These are phyloP conservation scores for Leptodermis oblonga DNA, from an alignment of 257 asterid species.

Conservation along the genomic window DNA sequence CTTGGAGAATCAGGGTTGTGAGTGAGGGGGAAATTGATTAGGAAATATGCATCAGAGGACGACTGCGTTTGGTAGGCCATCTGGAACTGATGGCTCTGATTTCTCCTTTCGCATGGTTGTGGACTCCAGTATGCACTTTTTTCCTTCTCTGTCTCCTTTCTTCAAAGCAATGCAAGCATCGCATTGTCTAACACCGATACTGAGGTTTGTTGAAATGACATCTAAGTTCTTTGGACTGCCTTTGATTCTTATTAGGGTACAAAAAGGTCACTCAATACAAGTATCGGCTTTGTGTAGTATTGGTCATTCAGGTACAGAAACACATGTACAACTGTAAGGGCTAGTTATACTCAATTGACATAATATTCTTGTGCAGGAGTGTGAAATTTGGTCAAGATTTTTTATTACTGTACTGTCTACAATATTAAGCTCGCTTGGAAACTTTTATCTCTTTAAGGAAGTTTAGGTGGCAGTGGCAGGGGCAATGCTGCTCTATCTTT, in stretches of 20 bases:
- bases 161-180: neutral
- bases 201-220: neutral
- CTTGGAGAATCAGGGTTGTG: neutral
- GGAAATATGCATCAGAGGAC: conserved; percentile 47
- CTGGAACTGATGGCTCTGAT: conserved; percentile 95
- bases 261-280: conserved; percentile 66
- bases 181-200: neutral
- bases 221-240: neutral
- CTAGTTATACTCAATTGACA: neutral
- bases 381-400: neutral
- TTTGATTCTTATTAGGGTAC: conserved; percentile 49
- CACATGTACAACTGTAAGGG: neutral
- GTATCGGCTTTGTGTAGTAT: conserved; percentile 52
- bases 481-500: neutral
- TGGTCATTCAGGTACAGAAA: conserved; percentile 55
- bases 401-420: neutral
- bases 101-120: conserved; percentile 95
- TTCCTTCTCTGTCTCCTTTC: neutral
- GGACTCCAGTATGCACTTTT: conserved; percentile 56
- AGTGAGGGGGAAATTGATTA: too few relatives aligned
- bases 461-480: neutral
- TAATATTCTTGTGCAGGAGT: neutral
- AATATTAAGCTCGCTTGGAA: neutral
- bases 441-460: neutral
- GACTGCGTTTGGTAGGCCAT: conserved; percentile 54